These are phyloP conservation scores for Medicago arabica DNA, from an alignment of 306 rosid species.

Conservation along the genomic window DNA sequence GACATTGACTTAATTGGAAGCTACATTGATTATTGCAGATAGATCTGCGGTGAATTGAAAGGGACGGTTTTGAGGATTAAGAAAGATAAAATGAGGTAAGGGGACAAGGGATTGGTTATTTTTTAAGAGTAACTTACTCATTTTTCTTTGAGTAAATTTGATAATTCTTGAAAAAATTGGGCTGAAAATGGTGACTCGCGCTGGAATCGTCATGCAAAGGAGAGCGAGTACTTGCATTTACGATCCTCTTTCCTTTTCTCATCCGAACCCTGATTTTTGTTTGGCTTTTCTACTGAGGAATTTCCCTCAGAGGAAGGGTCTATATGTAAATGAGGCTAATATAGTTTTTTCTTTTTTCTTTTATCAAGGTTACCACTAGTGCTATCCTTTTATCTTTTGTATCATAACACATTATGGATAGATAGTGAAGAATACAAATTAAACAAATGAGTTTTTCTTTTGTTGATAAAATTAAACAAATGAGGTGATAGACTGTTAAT, in stretches of 20 bases:
- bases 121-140: constrained; percentile 28
- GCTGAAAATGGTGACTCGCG: constrained; percentile 32
- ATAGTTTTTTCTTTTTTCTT: constrained; percentile 20
- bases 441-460: neutral
- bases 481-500: neutral
- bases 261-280: constrained; percentile 28
- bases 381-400: constrained; percentile 7
- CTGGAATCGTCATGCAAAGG: neutral
- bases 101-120: constrained; percentile 27
- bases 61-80: constrained; percentile 42
- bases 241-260: neutral
- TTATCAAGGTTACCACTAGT: constrained; percentile 12
- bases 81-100: constrained; percentile 29
- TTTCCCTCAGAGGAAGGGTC: neutral
- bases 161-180: constrained; percentile 41
- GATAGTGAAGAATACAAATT: constrained; percentile 14
- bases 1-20: constrained; percentile 42
- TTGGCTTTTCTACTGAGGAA: constrained; percentile 16
- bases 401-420: constrained; percentile 19
- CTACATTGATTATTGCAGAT: constrained; percentile 33
- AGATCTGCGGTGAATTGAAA: constrained; percentile 33
- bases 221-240: constrained; percentile 1
- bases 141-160: constrained; percentile 41
- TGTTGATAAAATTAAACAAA: neutral
- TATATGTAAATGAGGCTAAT: constrained; percentile 41